Base-by-base conservation (phyloP, 768 basidiomycete genomes). In the Auriscalpium vulgare region DNA sequence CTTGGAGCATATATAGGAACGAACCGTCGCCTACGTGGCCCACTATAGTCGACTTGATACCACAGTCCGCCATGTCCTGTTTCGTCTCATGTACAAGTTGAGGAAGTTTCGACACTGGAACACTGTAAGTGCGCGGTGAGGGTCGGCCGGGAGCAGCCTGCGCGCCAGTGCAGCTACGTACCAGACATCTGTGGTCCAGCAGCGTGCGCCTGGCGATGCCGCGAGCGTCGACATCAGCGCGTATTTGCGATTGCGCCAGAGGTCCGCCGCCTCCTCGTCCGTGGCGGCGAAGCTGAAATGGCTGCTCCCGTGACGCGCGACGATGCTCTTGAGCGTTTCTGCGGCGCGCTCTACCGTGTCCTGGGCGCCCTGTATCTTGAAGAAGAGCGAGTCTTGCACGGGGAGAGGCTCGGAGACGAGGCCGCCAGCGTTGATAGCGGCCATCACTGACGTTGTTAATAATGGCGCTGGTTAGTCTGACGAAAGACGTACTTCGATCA, bases 151-250 rank as follows among this genome's bases (percentile, higher is more conserved):
- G 29, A 29, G 29, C 4, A 5, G 29, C 29, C 7, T 5, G 29
- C 37, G 50, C 48, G 40, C 50, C 36, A 52, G 36, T 21, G 1
- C 14, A 51, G 10, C 11, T 16, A 68, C 74, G 56, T 69, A 90
- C 90, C 93, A 95, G 34, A 94, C 92, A 68, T 94, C 92, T 1
- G 93, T 95, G 21, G 84, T 87, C 91, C 90, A 94, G 58, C 81
- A 83, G 44, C 79, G 80, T 16, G 74, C 71, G 10, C 81, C 88
- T 13, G 87, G 85, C 51, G 81, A 66, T 3, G 82, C 74, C 4
- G 81, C 81, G 58, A 92, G 62, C 21, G 83, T 85, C 23, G 83
- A 84, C 74, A 79, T 86, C 40, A 94, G 68, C 4, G 88, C 87
- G 64, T 90, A 86, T 70, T 95, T 95, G 47, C 94, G 79, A 66